Percentiles rank a stretch among this genome's conserved stretches.
These are phyloP conservation scores for Sclerotinia glacialis DNA, from an alignment of 2,329 filamentous ascomycete genomes.

Conservation along the genomic window DNA sequence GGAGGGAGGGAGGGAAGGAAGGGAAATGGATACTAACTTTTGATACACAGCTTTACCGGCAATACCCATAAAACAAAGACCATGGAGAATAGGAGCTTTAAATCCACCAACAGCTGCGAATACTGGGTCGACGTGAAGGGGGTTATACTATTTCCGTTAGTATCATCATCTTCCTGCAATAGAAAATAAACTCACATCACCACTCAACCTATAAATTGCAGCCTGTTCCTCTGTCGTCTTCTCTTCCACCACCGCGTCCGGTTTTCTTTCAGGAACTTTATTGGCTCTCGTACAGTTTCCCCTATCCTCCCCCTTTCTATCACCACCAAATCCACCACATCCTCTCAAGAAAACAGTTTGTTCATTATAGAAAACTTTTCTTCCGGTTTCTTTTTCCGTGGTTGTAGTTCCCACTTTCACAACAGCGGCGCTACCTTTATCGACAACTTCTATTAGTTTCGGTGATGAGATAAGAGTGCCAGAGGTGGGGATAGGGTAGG, in stretches of 20 bases:
- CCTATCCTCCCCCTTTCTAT: conserved; percentile 71
- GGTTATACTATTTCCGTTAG: conserved; percentile 42
- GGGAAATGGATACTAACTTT: conserved; percentile 47
- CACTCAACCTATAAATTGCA: conserved; percentile 86
- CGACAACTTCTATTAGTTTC: conserved; percentile 86
- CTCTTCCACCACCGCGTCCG: conserved; percentile 82
- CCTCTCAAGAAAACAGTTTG: conserved; percentile 89
- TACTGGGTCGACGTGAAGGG: conserved; percentile 88
- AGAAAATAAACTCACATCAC: conserved; percentile 66
- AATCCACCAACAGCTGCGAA: conserved; percentile 97
- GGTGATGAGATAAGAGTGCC: conserved; percentile 72
- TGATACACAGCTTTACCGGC: conserved; percentile 86
- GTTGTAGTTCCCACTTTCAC: conserved; percentile 79
- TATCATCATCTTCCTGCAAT: no score
- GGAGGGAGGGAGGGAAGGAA: background rate
- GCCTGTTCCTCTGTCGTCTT: conserved; percentile 88
- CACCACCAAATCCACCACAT: conserved; percentile 84
- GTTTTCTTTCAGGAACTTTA: conserved; percentile 69
- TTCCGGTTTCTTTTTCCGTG: conserved; percentile 77
- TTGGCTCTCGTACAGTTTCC: conserved; percentile 79
- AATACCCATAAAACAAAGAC: conserved; percentile 92
- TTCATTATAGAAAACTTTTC: conserved; percentile 97
- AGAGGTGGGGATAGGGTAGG: conserved; percentile 85
- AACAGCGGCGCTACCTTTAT: conserved; percentile 89
- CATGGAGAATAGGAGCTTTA: conserved; percentile 90